Evolutionary conservation across 2,329 filamentous ascomycete species (phyloP).

Genomic region (Scolecobasidium constrictum): DNA sequence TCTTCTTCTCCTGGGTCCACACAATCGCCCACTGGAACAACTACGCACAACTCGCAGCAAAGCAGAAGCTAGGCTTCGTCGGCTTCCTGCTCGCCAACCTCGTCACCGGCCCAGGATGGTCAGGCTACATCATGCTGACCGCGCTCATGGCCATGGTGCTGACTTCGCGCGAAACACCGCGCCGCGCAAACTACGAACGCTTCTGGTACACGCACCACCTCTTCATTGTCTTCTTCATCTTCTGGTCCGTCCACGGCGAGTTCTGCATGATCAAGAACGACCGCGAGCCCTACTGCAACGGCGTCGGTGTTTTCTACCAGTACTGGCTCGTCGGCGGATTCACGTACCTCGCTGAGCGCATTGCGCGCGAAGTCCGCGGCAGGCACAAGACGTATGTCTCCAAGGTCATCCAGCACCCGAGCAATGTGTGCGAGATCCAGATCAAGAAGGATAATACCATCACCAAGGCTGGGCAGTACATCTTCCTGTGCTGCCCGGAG

Average conservation of each 20-base stretch:
- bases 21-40: conserved; percentile 84
- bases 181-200: conserved; percentile 73
- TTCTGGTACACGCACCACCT: conserved; percentile 90
- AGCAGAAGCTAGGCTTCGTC: conserved; percentile 66
- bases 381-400: conserved; percentile 77
- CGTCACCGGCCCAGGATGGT: conserved; percentile 72
- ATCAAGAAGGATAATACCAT: conserved; percentile 84
- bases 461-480: conserved; percentile 73
- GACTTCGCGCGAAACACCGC: conserved; percentile 67
- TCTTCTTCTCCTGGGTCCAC: conserved; percentile 81
- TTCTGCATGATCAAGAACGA: conserved; percentile 89
- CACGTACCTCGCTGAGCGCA: conserved; percentile 67
- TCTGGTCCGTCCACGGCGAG: conserved; percentile 82
- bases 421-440: conserved; percentile 82
- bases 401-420: conserved; percentile 82
- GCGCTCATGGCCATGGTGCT: conserved; percentile 67
- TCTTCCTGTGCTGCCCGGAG: conserved; percentile 79
- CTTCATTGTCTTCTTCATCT: conserved; percentile 79
- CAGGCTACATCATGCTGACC: conserved; percentile 74
- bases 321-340: conserved; percentile 83
- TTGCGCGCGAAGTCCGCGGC: conserved; percentile 68
- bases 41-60: conserved; percentile 63
- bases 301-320: conserved; percentile 76
- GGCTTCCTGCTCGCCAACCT: conserved; percentile 71
- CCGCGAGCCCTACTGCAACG: conserved; percentile 65